These are phyloP conservation scores for Sugiyamaella paludigena DNA, from an alignment of 1,139 yeast species.

Conservation along the genomic window DNA sequence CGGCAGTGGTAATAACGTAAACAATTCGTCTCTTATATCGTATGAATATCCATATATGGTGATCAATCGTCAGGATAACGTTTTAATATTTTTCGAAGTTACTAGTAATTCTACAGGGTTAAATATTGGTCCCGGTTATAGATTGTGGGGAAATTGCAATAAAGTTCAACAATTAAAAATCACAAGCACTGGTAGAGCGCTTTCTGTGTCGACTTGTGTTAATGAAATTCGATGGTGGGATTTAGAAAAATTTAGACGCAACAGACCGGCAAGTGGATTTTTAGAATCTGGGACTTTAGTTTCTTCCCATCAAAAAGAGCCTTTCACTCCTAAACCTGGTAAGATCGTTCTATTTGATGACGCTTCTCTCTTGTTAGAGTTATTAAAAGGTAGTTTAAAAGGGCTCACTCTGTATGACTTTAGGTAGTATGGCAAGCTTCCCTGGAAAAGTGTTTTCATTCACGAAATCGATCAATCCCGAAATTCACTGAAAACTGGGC, in stretches of 20 bases:
- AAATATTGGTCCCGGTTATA: not conserved
- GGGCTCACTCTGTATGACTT: constrained; percentile 1
- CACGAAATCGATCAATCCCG: too few relatives aligned
- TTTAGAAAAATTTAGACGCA: constrained; percentile 1
- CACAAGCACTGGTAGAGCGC: constrained; percentile 20
- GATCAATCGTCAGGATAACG: constrained; percentile 5
- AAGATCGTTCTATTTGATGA: not conserved
- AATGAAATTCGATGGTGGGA: constrained; percentile 26
- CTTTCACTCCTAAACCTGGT: not conserved
- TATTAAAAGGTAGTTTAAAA: not conserved
- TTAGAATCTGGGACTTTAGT: too few relatives aligned
- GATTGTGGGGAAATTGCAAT: constrained; percentile 22
- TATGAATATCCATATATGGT: constrained; percentile 12
- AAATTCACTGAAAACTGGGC: too few relatives aligned
- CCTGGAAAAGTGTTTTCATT: too few relatives aligned
- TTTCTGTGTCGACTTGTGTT: constrained; percentile 21
- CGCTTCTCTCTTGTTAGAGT: not conserved
- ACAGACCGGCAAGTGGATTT: too few relatives aligned
- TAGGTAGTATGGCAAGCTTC: not conserved
- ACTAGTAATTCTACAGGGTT: not conserved
- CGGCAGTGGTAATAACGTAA: not conserved
- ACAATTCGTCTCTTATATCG: not conserved
- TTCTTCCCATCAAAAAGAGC: not conserved
- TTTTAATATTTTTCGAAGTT: constrained; percentile 3
- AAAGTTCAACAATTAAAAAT: constrained; percentile 20